Conservation (phyloP, 305 asterid genomes). For the Solanum hybrid region DNA sequence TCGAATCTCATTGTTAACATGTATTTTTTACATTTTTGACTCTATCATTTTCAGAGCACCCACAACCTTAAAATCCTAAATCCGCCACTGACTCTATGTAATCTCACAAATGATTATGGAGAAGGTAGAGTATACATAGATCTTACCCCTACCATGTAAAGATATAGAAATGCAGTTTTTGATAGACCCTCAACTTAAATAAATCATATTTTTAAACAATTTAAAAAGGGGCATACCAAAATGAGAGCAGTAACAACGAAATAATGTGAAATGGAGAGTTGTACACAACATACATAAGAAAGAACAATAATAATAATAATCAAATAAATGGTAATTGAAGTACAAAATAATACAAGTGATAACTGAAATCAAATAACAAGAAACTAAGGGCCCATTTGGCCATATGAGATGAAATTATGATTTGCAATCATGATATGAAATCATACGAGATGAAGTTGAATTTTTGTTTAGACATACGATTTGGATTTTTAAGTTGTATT, state of each 20-base stretch:
- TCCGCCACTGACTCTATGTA: neutral
- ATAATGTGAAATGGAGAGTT: neutral
- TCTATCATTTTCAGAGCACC: no score
- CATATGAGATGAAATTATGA: neutral
- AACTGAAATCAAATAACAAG: neutral
- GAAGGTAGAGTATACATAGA: neutral
- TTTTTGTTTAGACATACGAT: neutral
- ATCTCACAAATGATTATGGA: no score
- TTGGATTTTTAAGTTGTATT: neutral
- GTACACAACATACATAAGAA: neutral
- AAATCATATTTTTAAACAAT: neutral
- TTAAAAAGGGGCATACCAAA: neutral
- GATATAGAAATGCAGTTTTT: neutral
- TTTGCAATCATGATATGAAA: neutral
- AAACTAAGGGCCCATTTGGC: neutral
- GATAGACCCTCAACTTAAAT: neutral
- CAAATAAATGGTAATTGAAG: neutral
- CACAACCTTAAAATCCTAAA: no score
- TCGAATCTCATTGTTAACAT: no score
- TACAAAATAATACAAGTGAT: neutral
- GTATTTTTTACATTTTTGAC: no score
- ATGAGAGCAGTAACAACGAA: neutral
- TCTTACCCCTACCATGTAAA: neutral
- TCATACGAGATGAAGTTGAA: neutral
- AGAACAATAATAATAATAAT: neutral